phyloP scores from a whole-genome alignment of 139 green algal genomes.

The Coccomyxa sp. region DNA sequence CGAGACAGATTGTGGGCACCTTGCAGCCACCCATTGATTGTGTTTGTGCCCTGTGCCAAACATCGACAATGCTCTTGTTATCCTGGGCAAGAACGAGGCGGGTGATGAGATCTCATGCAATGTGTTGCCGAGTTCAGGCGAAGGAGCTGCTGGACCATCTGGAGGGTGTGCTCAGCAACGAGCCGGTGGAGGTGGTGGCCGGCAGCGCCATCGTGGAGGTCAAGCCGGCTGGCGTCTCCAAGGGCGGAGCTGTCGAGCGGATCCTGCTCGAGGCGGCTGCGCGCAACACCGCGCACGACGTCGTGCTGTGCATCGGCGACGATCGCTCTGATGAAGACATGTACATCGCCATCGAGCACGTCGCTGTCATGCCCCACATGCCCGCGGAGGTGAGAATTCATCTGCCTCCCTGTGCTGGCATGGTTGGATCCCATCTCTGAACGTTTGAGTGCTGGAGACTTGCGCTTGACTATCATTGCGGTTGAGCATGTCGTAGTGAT shows the following conservation, averaged over 20 bases:
- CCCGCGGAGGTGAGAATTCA: constrained; percentile 37
- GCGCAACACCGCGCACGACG: constrained; percentile 51
- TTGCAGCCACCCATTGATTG: no score
- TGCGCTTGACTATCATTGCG: background rate
- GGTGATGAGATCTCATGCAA: no score
- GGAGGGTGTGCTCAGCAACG: constrained; percentile 88
- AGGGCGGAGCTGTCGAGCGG: constrained; percentile 72
- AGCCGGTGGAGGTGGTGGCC: constrained; percentile 83
- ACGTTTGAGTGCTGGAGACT: background rate
- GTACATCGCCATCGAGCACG: constrained; percentile 87
- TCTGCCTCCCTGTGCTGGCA: background rate
- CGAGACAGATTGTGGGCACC: no score
- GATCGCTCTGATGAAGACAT: constrained; percentile 98
- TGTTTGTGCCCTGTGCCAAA: no score
- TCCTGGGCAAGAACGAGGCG: no score
- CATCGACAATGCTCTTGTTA: no score
- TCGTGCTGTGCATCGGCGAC: constrained; percentile 97
- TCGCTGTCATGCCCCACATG: constrained; percentile 49
- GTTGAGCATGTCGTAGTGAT: no score
- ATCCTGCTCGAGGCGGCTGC: constrained; percentile 42
- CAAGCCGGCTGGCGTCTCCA: constrained; percentile 83
- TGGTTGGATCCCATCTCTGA: background rate
- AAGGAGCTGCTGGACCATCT: constrained; percentile 98
- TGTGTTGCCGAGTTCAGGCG: background rate
- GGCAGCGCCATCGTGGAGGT: constrained; percentile 87